phyloP scores from a whole-genome alignment of 176 grass and related monocot species.

The Zoysia japonica region DNA sequence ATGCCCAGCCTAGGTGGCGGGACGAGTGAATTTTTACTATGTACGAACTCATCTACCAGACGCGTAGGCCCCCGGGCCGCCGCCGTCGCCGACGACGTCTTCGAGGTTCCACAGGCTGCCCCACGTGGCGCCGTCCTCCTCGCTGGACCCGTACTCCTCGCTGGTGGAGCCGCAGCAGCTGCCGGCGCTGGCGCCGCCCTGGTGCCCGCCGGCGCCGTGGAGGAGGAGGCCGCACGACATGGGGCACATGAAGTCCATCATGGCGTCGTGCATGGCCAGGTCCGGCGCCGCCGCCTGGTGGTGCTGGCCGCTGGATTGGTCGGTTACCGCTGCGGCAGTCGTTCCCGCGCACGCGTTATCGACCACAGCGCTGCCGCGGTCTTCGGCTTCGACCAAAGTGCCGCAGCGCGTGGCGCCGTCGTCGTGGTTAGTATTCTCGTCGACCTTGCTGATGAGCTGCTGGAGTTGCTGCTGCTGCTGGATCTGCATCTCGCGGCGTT shows the following conservation, averaged over 20 bases:
- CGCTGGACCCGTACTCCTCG: constrained; percentile 55
- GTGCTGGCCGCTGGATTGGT: background rate
- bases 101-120: constrained; percentile 95
- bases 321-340: background rate
- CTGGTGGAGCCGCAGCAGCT: constrained; percentile 50
- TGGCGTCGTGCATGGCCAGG: constrained; percentile 48
- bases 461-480: constrained; percentile 32
- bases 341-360: background rate
- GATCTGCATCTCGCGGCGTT: constrained; percentile 51
- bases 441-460: background rate
- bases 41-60: constrained; percentile 34
- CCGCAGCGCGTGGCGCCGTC: background rate
- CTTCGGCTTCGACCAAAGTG: background rate
- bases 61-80: background rate
- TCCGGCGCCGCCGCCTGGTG: background rate
- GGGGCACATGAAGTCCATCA: constrained; percentile 56
- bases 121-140: constrained; percentile 69
- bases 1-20: background rate
- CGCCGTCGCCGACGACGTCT: constrained; percentile 24
- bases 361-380: constrained; percentile 15
- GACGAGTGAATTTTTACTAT: background rate
- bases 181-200: constrained; percentile 7
- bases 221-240: constrained; percentile 46
- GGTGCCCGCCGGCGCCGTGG: constrained; percentile 16
- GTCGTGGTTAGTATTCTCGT: background rate